A percentile compares a stretch with the other conserved stretches of the same genome.
Evolutionary conservation across 2,329 filamentous ascomycete genomes (phyloP).

Genomic region (Fusarium vanettenii): DNA sequence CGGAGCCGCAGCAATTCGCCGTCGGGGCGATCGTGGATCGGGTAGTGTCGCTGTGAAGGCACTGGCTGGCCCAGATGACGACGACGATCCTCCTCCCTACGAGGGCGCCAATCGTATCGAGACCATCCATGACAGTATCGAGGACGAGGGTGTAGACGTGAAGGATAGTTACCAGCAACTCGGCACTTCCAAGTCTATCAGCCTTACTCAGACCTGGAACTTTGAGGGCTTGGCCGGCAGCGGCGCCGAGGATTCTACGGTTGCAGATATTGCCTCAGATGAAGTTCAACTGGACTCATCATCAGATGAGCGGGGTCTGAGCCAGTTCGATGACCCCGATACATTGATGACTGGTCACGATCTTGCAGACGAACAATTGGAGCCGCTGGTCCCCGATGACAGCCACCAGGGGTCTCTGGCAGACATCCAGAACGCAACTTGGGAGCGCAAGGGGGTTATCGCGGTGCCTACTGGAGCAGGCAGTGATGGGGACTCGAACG

Average conservation of each 20-base stretch:
- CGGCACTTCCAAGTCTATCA: constrained; percentile 46
- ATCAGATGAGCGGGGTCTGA: constrained; percentile 47
- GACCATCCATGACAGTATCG: constrained; percentile 57
- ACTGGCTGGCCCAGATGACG: constrained; percentile 41
- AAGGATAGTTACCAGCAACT: constrained; percentile 48
- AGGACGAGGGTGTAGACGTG: constrained; percentile 61
- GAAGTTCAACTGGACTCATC: constrained; percentile 57
- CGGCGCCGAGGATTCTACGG: constrained; percentile 46
- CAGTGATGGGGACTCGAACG: constrained; percentile 54
- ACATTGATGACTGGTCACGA: constrained; percentile 45
- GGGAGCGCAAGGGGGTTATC: constrained; percentile 52
- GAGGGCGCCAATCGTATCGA: constrained; percentile 34
- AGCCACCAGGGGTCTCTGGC: constrained; percentile 27
- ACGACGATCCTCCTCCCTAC: constrained; percentile 50
- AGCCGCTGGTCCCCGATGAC: constrained; percentile 22
- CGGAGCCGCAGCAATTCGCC: constrained; percentile 82
- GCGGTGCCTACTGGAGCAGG: constrained; percentile 52
- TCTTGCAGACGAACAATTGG: constrained; percentile 19
- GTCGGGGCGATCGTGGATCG: constrained; percentile 68
- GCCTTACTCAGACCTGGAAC: constrained; percentile 57
- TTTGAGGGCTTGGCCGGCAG: constrained; percentile 55
- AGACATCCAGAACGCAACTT: constrained; percentile 49
- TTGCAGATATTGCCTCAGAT: constrained; percentile 56
- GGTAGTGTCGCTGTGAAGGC: constrained; percentile 52
- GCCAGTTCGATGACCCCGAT: constrained; percentile 44